Evolutionary conservation across 2,329 filamentous ascomycete species (phyloP).

Genomic region (Talaromyces marneffei): DNA sequence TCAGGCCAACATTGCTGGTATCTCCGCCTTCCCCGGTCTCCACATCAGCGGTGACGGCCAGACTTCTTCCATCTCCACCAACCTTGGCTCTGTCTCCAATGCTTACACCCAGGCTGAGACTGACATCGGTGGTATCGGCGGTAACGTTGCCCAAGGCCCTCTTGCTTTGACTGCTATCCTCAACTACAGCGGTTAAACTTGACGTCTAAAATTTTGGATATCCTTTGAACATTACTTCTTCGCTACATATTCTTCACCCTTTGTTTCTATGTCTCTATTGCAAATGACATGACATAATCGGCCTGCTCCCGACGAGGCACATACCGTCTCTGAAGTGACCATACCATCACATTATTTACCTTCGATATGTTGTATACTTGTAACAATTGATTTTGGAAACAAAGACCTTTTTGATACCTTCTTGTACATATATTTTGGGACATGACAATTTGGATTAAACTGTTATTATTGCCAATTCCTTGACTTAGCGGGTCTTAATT

Average conservation of each 20-base stretch:
- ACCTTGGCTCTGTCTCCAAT: conserved; percentile 21
- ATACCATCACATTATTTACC: neutral
- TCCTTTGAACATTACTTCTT: conserved; percentile 1
- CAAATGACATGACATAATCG: conserved; percentile 1
- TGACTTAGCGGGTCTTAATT: neutral
- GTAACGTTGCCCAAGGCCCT: conserved; percentile 22
- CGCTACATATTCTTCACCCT: conserved; percentile 5
- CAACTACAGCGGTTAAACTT: conserved; percentile 24
- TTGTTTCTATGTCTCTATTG: conserved; percentile 4
- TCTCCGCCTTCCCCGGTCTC: conserved; percentile 31
- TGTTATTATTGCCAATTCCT: neutral
- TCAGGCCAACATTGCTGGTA: conserved; percentile 24
- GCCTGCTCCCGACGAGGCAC: neutral
- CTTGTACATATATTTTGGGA: conserved; percentile 10
- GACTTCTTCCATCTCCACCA: conserved; percentile 27
- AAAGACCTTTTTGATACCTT: conserved; percentile 4
- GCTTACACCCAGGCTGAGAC: conserved; percentile 30
- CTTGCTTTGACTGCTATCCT: conserved; percentile 29
- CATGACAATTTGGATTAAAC: conserved; percentile 1
- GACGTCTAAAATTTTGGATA: neutral
- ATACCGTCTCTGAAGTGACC: neutral
- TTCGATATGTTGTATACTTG: conserved; percentile 5
- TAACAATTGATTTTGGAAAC: conserved; percentile 10
- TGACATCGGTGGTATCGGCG: conserved; percentile 27
- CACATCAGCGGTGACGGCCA: conserved; percentile 28